Base-by-base conservation (phyloP, 2,329 filamentous ascomycete species). In the Hymenoscyphus fructigenus region DNA sequence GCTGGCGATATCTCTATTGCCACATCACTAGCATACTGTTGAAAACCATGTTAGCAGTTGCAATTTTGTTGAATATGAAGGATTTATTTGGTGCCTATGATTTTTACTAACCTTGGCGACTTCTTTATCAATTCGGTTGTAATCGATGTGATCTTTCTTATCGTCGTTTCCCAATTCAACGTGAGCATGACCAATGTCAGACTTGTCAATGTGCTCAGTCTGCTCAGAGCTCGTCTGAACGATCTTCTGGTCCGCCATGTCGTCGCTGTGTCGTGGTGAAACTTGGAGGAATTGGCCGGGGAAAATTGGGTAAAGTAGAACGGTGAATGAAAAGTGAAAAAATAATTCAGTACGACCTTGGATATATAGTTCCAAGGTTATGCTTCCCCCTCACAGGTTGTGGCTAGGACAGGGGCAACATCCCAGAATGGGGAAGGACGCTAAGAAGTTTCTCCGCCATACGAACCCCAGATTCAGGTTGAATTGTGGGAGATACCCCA, bases 81-180 rank as follows among this genome's bases (percentile, higher is more conserved):
- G 10, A 26, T 5, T n/a, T 34, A n/a, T 17, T 17, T 26, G 3
- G n/a, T 20, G 32, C 10, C 36, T 20, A 6, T 23, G 26, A 32
- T 7, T 17, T 9, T 20, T 32, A 55, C 59, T n/a, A 34, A 60
- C 59, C 59, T 88, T 84, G 58, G 88, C 87, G 47, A 92, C 79
- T 77, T 92, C 90, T 64, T 83, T 81, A 77, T 92, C 90, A 64
- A 92, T 82, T 70, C 83, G 82, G 38, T 80, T 75, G 67, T 84
- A 81, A 82, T 89, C 80, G 62, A 83, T 79, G 59, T 82, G 79
- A 60, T 62, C 60, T 56, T 59, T 62, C 47, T 62, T 65, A 3
- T 62, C 14, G 53, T 84, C 83, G 60, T 82, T 82, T 12, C 63
- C 59, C 56, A 60, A 15, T 29, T 65, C 64, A 34, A 62, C 26